Percentiles rank a stretch among this genome's conserved stretches.
Evolutionary conservation across 1,284 basidiomycete species (phyloP).

Genomic region (Cutaneotrichosporon cavernicola): DNA sequence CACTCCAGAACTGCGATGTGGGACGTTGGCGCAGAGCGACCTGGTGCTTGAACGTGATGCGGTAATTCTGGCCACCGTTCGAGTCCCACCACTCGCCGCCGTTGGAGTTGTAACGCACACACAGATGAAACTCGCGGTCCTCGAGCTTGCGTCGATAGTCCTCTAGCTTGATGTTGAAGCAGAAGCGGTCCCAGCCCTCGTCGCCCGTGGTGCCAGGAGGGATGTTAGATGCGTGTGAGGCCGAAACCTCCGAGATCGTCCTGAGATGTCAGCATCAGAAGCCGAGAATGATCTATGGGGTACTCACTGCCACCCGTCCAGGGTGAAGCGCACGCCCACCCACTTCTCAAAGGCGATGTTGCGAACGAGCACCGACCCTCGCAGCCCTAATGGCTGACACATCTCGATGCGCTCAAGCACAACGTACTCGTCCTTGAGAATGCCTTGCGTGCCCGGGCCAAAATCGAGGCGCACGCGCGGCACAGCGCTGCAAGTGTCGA

Average conservation of each 20-base stretch:
- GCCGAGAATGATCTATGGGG: neutral
- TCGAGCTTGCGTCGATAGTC: conserved; percentile 69
- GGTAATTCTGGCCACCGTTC: conserved; percentile 54
- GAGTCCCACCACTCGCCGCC: conserved; percentile 57
- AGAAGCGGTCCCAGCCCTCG: conserved; percentile 56
- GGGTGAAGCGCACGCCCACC: conserved; percentile 58
- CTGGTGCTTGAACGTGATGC: conserved; percentile 53
- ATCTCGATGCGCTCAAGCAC: conserved; percentile 51
- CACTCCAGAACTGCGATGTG: conserved; percentile 5
- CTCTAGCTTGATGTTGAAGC: conserved; percentile 65
- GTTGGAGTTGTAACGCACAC: conserved; percentile 60
- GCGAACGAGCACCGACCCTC: conserved; percentile 56
- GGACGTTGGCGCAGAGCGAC: conserved; percentile 19
- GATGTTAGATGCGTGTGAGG: conserved; percentile 52
- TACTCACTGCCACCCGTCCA: conserved; percentile 59
- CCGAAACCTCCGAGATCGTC: conserved; percentile 58
- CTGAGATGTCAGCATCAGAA: conserved; percentile 24
- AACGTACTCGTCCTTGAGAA: conserved; percentile 43
- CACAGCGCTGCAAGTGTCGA: conserved; percentile 42
- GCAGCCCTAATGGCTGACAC: conserved; percentile 40
- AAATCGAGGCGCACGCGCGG: conserved; percentile 52
- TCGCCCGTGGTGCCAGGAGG: conserved; percentile 48
- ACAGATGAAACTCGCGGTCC: conserved; percentile 66
- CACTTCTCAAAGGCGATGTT: conserved; percentile 60
- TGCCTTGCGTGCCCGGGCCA: conserved; percentile 42